These are phyloP conservation scores for Acacia melanoxylon DNA, from an alignment of 306 rosid genomes.

Conservation along the genomic window DNA sequence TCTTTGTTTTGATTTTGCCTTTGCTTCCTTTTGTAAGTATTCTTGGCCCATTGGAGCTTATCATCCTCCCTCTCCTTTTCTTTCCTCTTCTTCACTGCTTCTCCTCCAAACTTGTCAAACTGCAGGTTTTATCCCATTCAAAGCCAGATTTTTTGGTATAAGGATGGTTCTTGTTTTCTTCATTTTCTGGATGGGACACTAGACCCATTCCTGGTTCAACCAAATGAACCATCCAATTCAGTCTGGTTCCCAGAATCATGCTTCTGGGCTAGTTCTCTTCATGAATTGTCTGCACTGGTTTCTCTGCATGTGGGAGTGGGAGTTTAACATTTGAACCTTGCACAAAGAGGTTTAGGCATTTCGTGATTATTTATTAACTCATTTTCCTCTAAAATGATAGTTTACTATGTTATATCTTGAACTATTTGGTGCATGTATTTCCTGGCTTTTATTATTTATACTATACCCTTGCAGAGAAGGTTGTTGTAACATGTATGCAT, in stretches of 20 bases:
- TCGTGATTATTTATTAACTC: not conserved
- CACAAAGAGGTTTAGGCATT: not conserved
- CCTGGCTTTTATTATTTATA: slow-evolving; percentile 1
- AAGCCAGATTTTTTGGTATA: too few relatives aligned
- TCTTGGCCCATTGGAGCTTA: too few relatives aligned
- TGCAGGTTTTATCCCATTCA: not conserved
- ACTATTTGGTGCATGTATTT: not conserved
- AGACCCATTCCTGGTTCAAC: not conserved
- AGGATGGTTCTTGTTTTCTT: not conserved
- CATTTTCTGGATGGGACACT: not conserved
- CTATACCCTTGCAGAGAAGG: slow-evolving; percentile 8
- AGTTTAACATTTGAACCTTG: not conserved
- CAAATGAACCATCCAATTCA: not conserved
- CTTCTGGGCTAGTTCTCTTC: slow-evolving; percentile 14
- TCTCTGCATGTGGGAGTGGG: not conserved
- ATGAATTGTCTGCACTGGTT: slow-evolving; percentile 2
- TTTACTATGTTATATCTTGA: too few relatives aligned
- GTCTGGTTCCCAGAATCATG: not conserved
- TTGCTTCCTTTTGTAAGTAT: too few relatives aligned
- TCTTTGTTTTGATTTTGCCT: too few relatives aligned
- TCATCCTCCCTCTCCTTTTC: not conserved
- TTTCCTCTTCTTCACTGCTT: not conserved
- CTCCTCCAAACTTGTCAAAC: not conserved
- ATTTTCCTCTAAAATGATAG: not conserved
- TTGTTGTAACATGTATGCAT: slow-evolving; percentile 3